phyloP scores from a whole-genome alignment of 2,329 filamentous ascomycete species.

The Cercospora brassicicola region DNA sequence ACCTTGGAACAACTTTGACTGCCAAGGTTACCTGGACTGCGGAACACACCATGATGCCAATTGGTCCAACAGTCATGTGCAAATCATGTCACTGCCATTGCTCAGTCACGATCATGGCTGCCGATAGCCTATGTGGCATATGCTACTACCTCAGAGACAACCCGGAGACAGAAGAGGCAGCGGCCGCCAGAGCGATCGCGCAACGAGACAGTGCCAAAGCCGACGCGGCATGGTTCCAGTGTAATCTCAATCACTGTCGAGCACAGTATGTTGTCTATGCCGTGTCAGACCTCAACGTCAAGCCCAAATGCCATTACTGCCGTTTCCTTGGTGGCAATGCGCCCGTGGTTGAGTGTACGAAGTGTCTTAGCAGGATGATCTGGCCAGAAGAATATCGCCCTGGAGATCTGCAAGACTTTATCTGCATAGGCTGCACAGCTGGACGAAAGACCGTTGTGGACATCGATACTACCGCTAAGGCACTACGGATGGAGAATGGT shows the following conservation, averaged over 20 bases:
- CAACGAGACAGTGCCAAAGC: background rate
- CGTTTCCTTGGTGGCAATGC: slow-evolving; percentile 1
- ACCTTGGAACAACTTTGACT: slow-evolving; percentile 15
- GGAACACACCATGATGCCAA: slow-evolving; percentile 9
- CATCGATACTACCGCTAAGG: slow-evolving; percentile 11
- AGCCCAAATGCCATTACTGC: slow-evolving; percentile 23
- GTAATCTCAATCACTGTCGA: slow-evolving; percentile 8
- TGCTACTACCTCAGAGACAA: slow-evolving; percentile 11
- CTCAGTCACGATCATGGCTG: slow-evolving; percentile 20
- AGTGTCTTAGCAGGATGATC: slow-evolving; percentile 15
- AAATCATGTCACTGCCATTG: slow-evolving; percentile 16
- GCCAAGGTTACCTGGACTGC: slow-evolving; percentile 17
- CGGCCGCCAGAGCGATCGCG: background rate
- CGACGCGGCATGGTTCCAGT: slow-evolving; percentile 14
- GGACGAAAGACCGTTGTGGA: slow-evolving; percentile 8
- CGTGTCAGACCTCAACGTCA: slow-evolving; percentile 15
- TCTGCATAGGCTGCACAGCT: slow-evolving; percentile 14
- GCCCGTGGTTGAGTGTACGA: slow-evolving; percentile 14
- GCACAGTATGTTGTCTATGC: slow-evolving; percentile 19
- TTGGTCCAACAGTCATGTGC: slow-evolving; percentile 17
- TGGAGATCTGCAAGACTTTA: background rate
- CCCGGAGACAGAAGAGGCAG: background rate
- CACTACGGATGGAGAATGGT: slow-evolving; percentile 13
- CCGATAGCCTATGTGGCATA: slow-evolving; percentile 13
- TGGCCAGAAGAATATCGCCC: slow-evolving; percentile 21